A percentile compares a stretch with the other conserved stretches of the same genome.
These are phyloP conservation scores for Nematocida ausubeli DNA, from an alignment of 371 early-diverging fungal species.

Conservation along the genomic window DNA sequence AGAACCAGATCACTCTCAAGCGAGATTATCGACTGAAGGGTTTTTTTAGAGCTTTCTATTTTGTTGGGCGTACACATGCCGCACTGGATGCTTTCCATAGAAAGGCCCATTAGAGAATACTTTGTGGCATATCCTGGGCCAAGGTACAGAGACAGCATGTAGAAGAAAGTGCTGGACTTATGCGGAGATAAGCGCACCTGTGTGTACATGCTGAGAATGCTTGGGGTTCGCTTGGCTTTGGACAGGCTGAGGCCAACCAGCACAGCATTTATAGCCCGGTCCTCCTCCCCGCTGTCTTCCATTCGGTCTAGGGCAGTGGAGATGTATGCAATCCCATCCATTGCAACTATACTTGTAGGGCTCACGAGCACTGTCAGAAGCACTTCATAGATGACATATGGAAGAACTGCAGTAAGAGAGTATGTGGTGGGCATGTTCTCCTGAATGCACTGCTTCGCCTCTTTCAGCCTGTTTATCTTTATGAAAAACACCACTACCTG, in stretches of 20 bases:
- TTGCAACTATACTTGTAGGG: background rate
- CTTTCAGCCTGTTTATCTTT: constrained; percentile 28
- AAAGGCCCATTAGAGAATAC: constrained; percentile 18
- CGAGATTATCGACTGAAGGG: constrained; percentile 22
- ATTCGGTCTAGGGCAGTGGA: background rate
- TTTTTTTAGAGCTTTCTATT: background rate
- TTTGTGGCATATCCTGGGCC: constrained; percentile 3
- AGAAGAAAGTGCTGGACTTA: constrained; percentile 35
- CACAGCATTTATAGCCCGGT: constrained; percentile 19
- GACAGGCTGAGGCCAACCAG: constrained; percentile 4
- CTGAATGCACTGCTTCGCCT: constrained; percentile 33
- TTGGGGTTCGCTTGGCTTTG: background rate
- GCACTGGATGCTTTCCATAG: constrained; percentile 15
- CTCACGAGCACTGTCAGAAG: background rate
- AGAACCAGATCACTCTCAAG: constrained; percentile 11
- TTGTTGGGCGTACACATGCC: background rate
- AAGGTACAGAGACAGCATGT: constrained; percentile 9
- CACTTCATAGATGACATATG: constrained; percentile 29
- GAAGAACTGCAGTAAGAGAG: constrained; percentile 1
- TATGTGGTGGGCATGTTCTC: constrained; percentile 1
- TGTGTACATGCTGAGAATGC: constrained; percentile 32
- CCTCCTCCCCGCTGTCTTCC: background rate
- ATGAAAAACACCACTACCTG: constrained; percentile 9
- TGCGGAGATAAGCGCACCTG: constrained; percentile 2
- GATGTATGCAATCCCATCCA: constrained; percentile 12